Evolutionary conservation across 129 eudicot species (phyloP), one percentile per base, ranked within the genome.

Genomic region (Smallanthus sonchifolius): DNA sequence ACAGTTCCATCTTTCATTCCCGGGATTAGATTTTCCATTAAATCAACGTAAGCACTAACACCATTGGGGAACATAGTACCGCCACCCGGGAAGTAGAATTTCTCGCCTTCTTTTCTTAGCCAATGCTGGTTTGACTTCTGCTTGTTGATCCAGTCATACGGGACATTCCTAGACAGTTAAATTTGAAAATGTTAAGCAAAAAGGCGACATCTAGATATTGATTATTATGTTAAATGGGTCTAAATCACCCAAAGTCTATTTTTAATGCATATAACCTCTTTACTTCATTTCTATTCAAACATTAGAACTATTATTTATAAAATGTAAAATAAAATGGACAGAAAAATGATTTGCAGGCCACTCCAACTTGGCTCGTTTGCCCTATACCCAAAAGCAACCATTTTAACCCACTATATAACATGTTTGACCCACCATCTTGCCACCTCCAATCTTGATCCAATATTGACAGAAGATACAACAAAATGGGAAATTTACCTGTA

Each of bases 51-150:
- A 7, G 82, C 77, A 14, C 92, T 82, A 45, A 93, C 98, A 19
- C 98, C 98, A 11, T 88, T 84, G 24, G 97, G 98, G 59, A 93
- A 93, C 98, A 90, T 93, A 11, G 98, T 93, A 60, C 98, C 98
- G 9, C 98, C 98, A 69, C 98, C 98, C 9, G 98, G 98, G 75
- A 93, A 93, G 79, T 63, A 82, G 81, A 95, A 95, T 70, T 95
- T 95, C 70, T 95, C 99, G 57, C 97, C 97, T 83, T 90, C 92
- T 84, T 93, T 93, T 76, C 70, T 85, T 66, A 93, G 84, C 98
- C 98, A 93, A 82, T 93, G 87, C 70, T 93, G 98, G 80, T 90
- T 90, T 5, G 97, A 93, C 80, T 93, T 93, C 49, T 93, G 91
- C 48, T 88, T 95, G 91, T 88, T 91, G 75, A 95, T 95, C 99